phyloP scores from a whole-genome alignment of 2,329 filamentous ascomycete species.

The Diaporthe batatas region DNA sequence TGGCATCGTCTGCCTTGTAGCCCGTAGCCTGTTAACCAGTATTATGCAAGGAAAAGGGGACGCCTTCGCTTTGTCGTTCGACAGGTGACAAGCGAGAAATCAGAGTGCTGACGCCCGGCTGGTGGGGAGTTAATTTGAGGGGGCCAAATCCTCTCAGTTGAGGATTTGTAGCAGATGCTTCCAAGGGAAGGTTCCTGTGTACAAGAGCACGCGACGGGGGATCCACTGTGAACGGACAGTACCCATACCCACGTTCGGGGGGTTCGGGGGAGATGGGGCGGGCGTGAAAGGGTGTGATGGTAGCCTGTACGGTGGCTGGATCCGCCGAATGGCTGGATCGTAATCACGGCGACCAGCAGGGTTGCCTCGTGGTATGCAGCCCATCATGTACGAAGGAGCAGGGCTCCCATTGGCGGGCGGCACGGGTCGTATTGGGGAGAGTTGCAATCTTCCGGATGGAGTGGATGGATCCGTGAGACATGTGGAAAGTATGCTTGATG shows the following conservation, averaged over 20 bases:
- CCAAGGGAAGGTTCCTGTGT: background rate
- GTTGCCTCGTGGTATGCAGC: conserved; percentile 36
- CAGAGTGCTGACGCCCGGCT: conserved; percentile 40
- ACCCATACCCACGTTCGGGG: conserved; percentile 6
- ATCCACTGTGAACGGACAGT: conserved; percentile 14
- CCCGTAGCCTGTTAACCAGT: background rate
- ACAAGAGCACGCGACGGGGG: conserved; percentile 17
- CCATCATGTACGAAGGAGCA: conserved; percentile 15
- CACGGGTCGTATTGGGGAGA: conserved; percentile 40
- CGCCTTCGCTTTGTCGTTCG: conserved; percentile 5
- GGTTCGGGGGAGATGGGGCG: conserved; percentile 13
- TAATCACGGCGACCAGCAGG: conserved; percentile 29
- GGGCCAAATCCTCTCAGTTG: conserved; percentile 35
- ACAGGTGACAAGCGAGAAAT: conserved; percentile 32
- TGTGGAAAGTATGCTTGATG: conserved; percentile 33
- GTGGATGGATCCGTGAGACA: conserved; percentile 36
- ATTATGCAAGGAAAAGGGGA: conserved; percentile 38
- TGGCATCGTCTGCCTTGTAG: conserved; percentile 24
- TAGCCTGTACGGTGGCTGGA: conserved; percentile 20
- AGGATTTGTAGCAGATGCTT: conserved; percentile 6
- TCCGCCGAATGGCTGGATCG: conserved; percentile 21
- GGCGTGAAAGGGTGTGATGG: conserved; percentile 19
- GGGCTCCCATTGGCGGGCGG: conserved; percentile 37
- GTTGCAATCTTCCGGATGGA: conserved; percentile 38
- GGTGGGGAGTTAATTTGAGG: conserved; percentile 36